Percentiles rank a stretch among this genome's conserved stretches.
Evolutionary conservation across 2,329 filamentous ascomycete species (phyloP).

Genomic region (Emericellopsis cladophorae): DNA sequence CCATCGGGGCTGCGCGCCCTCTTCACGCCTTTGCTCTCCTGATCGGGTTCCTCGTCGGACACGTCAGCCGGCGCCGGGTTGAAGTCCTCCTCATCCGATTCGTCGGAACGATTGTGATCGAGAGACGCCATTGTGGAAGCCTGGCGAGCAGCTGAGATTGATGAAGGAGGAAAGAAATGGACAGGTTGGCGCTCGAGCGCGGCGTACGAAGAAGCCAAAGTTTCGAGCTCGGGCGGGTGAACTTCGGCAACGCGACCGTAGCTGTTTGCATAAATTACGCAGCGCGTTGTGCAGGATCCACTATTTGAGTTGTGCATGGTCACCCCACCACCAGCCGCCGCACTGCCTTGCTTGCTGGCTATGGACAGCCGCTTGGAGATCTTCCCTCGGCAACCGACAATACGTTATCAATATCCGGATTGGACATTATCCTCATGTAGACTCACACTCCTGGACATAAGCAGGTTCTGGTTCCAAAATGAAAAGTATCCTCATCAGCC

Average conservation of each 20-base stretch:
- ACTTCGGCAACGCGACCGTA: slow-evolving; percentile 7
- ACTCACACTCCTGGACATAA: too few relatives aligned
- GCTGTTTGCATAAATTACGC: slow-evolving; percentile 27
- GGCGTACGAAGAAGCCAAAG: neutral
- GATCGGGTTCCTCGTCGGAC: slow-evolving; percentile 46
- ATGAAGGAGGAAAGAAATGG: neutral
- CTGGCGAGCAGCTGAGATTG: neutral
- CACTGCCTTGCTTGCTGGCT: too few relatives aligned
- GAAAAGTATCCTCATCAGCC: slow-evolving; percentile 14
- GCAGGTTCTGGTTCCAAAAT: slow-evolving; percentile 5
- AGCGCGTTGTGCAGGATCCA: slow-evolving; percentile 82
- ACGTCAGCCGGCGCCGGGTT: slow-evolving; percentile 66
- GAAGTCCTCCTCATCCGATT: slow-evolving; percentile 75
- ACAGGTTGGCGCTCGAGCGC: neutral
- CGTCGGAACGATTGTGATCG: slow-evolving; percentile 36
- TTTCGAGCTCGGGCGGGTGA: slow-evolving; percentile 12
- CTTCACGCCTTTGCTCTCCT: slow-evolving; percentile 22
- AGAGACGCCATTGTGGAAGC: slow-evolving; percentile 33
- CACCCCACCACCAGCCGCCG: too few relatives aligned
- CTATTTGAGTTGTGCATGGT: slow-evolving; percentile 15
- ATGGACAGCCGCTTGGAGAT: too few relatives aligned
- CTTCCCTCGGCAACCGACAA: too few relatives aligned
- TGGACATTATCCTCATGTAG: too few relatives aligned
- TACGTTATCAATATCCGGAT: too few relatives aligned
- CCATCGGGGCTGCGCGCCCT: slow-evolving; percentile 24